Conservation (phyloP, 805 yeast species). For the Candida takata region DNA sequence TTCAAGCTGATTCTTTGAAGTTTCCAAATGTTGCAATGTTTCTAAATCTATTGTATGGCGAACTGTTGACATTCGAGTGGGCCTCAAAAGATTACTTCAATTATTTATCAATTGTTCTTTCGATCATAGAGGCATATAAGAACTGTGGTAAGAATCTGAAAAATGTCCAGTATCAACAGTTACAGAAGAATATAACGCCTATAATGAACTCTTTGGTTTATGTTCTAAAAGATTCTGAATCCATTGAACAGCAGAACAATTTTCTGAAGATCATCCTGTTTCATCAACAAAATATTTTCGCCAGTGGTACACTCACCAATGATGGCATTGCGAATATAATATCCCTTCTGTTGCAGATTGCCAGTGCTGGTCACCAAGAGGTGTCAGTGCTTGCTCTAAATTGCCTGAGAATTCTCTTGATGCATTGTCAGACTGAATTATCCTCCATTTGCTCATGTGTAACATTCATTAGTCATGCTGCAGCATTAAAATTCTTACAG, state of each 20-base stretch:
- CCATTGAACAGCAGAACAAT: constrained; percentile 23
- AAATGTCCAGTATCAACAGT: constrained; percentile 13
- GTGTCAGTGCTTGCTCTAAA: constrained; percentile 22
- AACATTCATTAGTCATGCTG: constrained; percentile 17
- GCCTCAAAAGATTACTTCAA: constrained; percentile 21
- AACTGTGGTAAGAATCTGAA: constrained; percentile 12
- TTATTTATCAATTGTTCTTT: constrained; percentile 18
- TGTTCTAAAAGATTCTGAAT: constrained; percentile 15
- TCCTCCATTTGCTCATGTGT: constrained; percentile 22
- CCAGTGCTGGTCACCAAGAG: constrained; percentile 8
- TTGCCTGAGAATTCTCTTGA: constrained; percentile 26
- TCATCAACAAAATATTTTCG: constrained; percentile 26
- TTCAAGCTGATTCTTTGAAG: constrained; percentile 15
- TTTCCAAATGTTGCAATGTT: constrained; percentile 18
- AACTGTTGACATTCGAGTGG: constrained; percentile 21
- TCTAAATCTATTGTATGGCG: constrained; percentile 14
- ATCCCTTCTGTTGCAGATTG: constrained; percentile 19
- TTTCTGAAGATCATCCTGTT: constrained; percentile 25
- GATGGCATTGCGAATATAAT: constrained; percentile 30
- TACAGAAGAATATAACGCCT: constrained; percentile 13
- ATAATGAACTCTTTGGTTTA: constrained; percentile 14
- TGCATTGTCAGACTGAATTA: constrained; percentile 27
- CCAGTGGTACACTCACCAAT: constrained; percentile 26
- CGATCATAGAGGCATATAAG: constrained; percentile 18
- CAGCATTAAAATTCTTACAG: constrained; percentile 20